phyloP scores from a whole-genome alignment of 202 grass and related monocot genomes.

The Musa balbisiana region DNA sequence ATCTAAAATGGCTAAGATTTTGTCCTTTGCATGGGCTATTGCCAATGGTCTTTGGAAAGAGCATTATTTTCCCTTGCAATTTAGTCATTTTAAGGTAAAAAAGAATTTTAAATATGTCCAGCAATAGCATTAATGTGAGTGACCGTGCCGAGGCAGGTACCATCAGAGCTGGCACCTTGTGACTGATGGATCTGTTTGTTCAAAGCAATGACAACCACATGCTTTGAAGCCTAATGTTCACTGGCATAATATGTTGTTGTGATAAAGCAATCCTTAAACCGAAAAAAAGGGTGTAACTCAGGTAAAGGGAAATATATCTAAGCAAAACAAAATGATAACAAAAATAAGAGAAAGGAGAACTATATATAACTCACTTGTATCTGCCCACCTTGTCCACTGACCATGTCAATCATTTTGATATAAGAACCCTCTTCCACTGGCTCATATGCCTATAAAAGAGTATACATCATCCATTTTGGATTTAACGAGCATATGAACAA shows the following conservation, averaged over 20 bases:
- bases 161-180: background rate
- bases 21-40: background rate
- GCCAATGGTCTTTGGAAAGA: background rate
- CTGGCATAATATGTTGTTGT: background rate
- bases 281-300: background rate
- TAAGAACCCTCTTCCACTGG: constrained; percentile 90
- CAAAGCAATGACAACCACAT: background rate
- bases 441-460: constrained; percentile 63
- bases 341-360: constrained; percentile 18
- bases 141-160: background rate
- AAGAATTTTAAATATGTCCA: background rate
- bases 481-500: background rate
- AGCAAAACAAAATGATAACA: background rate
- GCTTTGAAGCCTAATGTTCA: background rate
- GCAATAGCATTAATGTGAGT: background rate
- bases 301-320: constrained; percentile 3
- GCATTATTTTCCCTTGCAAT: background rate
- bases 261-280: background rate
- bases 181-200: background rate
- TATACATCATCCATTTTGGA: background rate
- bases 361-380: constrained; percentile 49
- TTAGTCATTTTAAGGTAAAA: too few species aligned
- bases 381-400: constrained; percentile 69
- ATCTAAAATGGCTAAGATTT: background rate
- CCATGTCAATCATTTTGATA: constrained; percentile 98